These are phyloP conservation scores for Oxyria digyna DNA, from an alignment of 148 eudicot species.

Conservation along the genomic window DNA sequence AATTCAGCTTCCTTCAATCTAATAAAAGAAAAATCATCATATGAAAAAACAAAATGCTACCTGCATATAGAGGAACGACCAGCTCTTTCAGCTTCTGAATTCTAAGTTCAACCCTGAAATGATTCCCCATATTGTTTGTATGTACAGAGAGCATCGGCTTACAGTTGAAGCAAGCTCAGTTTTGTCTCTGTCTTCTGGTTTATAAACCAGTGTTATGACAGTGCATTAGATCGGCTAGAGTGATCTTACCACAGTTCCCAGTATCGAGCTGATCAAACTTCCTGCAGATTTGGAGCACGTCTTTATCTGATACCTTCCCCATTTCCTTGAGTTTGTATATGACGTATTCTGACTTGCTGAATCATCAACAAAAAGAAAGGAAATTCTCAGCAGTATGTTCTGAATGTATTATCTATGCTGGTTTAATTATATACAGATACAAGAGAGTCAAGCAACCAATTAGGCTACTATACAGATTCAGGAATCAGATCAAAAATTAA, in stretches of 20 bases:
- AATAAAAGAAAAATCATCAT: background rate
- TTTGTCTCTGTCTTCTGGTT: background rate
- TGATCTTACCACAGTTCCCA: conserved; percentile 83
- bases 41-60: background rate
- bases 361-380: background rate
- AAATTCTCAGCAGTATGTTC: background rate
- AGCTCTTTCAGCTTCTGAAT: background rate
- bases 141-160: background rate
- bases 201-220: conserved; percentile 12
- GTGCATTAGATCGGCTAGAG: conserved; percentile 69
- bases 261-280: conserved; percentile 70
- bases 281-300: conserved; percentile 54
- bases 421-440: background rate
- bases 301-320: conserved; percentile 85
- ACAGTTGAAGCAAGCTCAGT: background rate
- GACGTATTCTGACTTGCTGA: conserved; percentile 92
- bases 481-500: background rate
- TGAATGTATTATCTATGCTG: background rate
- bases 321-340: conserved; percentile 97
- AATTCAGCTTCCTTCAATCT: background rate
- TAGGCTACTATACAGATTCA: background rate
- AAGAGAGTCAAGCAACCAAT: background rate
- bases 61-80: background rate
- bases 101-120: background rate
- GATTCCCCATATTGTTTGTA: background rate